A percentile compares a stretch with the other conserved stretches of the same genome.
Evolutionary conservation across 1,284 basidiomycete species (phyloP).

Genomic region (Vanrija humicola): DNA sequence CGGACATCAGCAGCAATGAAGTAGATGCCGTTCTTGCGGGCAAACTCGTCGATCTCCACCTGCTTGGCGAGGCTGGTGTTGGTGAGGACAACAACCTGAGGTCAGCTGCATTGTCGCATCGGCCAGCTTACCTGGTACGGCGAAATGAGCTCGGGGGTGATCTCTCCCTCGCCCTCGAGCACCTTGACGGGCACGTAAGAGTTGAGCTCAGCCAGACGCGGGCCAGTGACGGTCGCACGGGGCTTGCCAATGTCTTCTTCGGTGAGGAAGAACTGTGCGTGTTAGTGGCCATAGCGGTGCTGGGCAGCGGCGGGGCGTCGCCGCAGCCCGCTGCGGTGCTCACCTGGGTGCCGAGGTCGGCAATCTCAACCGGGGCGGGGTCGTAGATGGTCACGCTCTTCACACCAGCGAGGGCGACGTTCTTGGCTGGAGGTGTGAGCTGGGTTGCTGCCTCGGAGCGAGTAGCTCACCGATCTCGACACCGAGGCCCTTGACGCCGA

Average conservation of each 20-base stretch:
- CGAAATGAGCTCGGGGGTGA: slow-evolving; percentile 72
- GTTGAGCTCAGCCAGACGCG: slow-evolving; percentile 93
- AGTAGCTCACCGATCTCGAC: slow-evolving; percentile 79
- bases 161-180: slow-evolving; percentile 66
- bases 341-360: slow-evolving; percentile 91
- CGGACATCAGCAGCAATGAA: slow-evolving; percentile 91
- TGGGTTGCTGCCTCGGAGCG: no score
- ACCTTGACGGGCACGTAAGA: slow-evolving; percentile 90
- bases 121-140: slow-evolving; percentile 72
- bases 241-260: slow-evolving; percentile 81
- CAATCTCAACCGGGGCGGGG: slow-evolving; percentile 77
- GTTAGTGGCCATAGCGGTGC: background rate
- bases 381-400: slow-evolving; percentile 97
- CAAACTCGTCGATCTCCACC: slow-evolving; percentile 92
- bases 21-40: slow-evolving; percentile 78
- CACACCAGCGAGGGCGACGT: slow-evolving; percentile 91
- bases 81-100: slow-evolving; percentile 82
- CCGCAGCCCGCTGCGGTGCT: slow-evolving; percentile 16
- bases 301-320: background rate
- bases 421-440: slow-evolving; percentile 69
- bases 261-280: slow-evolving; percentile 83
- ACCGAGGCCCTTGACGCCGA: slow-evolving; percentile 89
- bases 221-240: slow-evolving; percentile 77
- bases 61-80: slow-evolving; percentile 74
- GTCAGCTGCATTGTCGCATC: background rate